A percentile compares a stretch with the other conserved stretches of the same genome.
Evolutionary conservation across 768 basidiomycete species (phyloP).

Genomic region (Pleurotus cornucopiae): DNA sequence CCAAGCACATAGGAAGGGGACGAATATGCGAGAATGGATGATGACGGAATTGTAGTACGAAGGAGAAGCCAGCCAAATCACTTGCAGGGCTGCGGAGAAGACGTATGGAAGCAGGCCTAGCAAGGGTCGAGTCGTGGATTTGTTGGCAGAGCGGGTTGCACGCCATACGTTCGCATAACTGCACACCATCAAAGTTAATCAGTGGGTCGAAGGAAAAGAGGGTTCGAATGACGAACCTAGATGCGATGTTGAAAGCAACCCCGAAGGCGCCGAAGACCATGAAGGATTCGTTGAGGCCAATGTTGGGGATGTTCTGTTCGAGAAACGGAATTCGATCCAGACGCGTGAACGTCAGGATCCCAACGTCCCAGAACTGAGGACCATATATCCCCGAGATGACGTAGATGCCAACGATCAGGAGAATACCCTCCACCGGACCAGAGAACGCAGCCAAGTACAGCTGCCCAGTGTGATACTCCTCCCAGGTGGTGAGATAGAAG

Average conservation of each 20-base stretch:
- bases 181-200: slow-evolving; percentile 4
- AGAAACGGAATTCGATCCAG: slow-evolving; percentile 49
- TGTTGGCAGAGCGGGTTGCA: slow-evolving; percentile 40
- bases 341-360: slow-evolving; percentile 53
- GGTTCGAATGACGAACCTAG: slow-evolving; percentile 39
- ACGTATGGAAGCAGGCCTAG: slow-evolving; percentile 78
- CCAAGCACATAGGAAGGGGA: slow-evolving; percentile 91
- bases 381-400: slow-evolving; percentile 75
- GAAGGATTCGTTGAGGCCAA: slow-evolving; percentile 82
- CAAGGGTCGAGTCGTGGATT: slow-evolving; percentile 52
- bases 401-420: slow-evolving; percentile 79
- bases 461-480: slow-evolving; percentile 86
- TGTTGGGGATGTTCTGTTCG: slow-evolving; percentile 48
- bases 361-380: slow-evolving; percentile 76
- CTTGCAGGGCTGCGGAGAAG: slow-evolving; percentile 62
- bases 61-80: slow-evolving; percentile 79
- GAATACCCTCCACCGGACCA: slow-evolving; percentile 94
- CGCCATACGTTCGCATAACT: slow-evolving; percentile 81
- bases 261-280: slow-evolving; percentile 75
- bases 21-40: slow-evolving; percentile 69
- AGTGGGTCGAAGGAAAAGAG: background rate
- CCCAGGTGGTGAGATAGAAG: slow-evolving; percentile 83
- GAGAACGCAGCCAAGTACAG: slow-evolving; percentile 91
- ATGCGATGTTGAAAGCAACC: slow-evolving; percentile 75
- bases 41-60: slow-evolving; percentile 57